phyloP scores from a whole-genome alignment of 345 rosid genomes.

The Clarkia xantiana region DNA sequence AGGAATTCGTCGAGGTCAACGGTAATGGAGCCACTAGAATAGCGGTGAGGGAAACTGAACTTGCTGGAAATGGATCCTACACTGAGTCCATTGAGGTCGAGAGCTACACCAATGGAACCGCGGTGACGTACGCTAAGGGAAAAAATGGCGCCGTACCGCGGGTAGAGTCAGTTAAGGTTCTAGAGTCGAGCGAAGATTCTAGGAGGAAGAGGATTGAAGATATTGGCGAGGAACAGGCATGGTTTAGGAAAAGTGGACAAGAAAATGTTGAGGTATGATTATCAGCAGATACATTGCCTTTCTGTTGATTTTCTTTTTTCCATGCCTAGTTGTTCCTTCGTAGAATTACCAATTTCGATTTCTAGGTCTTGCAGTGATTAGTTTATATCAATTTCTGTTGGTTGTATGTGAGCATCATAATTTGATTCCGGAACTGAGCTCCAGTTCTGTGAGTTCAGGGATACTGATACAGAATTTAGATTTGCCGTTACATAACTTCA shows the following conservation, averaged over 20 bases:
- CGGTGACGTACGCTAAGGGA: slow-evolving; percentile 51
- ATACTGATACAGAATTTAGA: too few species aligned
- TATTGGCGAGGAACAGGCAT: slow-evolving; percentile 88
- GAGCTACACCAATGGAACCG: slow-evolving; percentile 29
- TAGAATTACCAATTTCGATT: too few species aligned
- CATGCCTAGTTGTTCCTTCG: too few species aligned
- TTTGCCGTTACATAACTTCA: too few species aligned
- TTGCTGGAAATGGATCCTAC: slow-evolving; percentile 1
- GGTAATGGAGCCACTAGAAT: slow-evolving; percentile 10
- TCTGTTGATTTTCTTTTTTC: too few species aligned
- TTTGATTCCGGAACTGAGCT: too few species aligned
- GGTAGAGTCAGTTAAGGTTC: slow-evolving; percentile 10
- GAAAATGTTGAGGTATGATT: slow-evolving; percentile 39
- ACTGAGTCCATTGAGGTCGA: too few species aligned
- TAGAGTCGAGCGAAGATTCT: slow-evolving; percentile 28
- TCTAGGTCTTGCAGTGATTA: too few species aligned
- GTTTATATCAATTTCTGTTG: too few species aligned
- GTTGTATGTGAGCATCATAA: too few species aligned
- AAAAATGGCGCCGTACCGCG: slow-evolving; percentile 16
- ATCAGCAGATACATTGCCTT: background rate
- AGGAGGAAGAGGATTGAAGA: slow-evolving; percentile 88
- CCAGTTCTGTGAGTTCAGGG: too few species aligned
- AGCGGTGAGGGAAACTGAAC: slow-evolving; percentile 14
- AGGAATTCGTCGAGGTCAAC: slow-evolving; percentile 13
- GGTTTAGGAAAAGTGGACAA: slow-evolving; percentile 52